Conservation (phyloP, 371 early-diverging fungal species). For the Apophysomyces variabilis region DNA sequence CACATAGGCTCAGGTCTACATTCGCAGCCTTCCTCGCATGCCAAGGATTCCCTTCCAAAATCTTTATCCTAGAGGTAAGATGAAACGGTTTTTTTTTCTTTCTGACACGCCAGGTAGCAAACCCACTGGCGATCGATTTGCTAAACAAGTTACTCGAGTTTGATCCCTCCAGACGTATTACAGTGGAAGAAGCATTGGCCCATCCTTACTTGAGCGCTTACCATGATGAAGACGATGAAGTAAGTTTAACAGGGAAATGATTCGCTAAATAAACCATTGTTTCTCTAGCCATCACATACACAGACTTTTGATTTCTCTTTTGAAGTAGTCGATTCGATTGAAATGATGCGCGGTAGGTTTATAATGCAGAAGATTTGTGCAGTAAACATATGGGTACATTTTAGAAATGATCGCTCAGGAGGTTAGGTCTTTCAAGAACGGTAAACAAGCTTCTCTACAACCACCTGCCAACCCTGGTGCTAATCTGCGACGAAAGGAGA, state of each 20-base stretch:
- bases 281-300: slow-evolving; percentile 63
- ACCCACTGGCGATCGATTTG: slow-evolving; percentile 78
- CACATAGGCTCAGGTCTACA: slow-evolving; percentile 91
- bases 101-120: slow-evolving; percentile 30
- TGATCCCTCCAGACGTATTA: slow-evolving; percentile 82
- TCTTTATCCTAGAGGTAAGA: slow-evolving; percentile 71
- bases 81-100: not conserved
- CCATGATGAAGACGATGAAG: slow-evolving; percentile 81
- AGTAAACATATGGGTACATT: not conserved
- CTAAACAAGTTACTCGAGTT: slow-evolving; percentile 80
- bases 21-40: slow-evolving; percentile 88
- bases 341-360: slow-evolving; percentile 83
- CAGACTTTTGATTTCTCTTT: slow-evolving; percentile 91
- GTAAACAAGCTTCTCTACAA: slow-evolving; percentile 36
- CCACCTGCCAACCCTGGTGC: slow-evolving; percentile 30
- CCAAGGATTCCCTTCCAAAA: slow-evolving; percentile 86
- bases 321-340: slow-evolving; percentile 83
- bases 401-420: slow-evolving; percentile 88
- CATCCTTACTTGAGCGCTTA: slow-evolving; percentile 83
- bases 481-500: slow-evolving; percentile 51
- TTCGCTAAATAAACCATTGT: not conserved
- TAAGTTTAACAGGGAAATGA: slow-evolving; percentile 14
- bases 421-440: slow-evolving; percentile 71
- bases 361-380: not conserved
- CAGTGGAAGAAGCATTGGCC: slow-evolving; percentile 79